Evolutionary conservation across 257 asterid genomes (phyloP).

Genomic region (Solanum pimpinellifolium): DNA sequence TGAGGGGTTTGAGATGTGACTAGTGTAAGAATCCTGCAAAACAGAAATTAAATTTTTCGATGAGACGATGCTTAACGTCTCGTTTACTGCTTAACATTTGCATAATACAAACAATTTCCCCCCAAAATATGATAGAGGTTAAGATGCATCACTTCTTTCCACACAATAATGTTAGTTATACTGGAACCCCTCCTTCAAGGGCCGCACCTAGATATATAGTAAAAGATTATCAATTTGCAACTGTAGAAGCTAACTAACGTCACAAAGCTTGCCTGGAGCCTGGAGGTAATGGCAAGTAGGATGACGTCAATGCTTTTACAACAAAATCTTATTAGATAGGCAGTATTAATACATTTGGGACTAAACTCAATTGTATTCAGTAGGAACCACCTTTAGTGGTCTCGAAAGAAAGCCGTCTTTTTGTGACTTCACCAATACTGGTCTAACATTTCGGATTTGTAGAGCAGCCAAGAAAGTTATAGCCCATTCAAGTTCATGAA

Average conservation of each 20-base stretch:
- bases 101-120: not conserved
- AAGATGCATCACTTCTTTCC: not conserved
- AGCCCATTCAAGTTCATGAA: not conserved
- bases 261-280: not conserved
- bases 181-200: not conserved
- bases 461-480: not conserved
- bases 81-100: not conserved
- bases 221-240: not conserved
- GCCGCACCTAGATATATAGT: not conserved
- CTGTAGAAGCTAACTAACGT: not conserved
- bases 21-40: conserved; percentile 38
- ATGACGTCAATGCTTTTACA: not conserved
- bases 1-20: conserved; percentile 26
- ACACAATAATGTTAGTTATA: not conserved
- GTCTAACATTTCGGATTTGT: not conserved
- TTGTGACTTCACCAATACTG: not conserved
- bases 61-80: not conserved
- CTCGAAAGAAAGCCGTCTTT: not conserved
- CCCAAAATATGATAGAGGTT: not conserved
- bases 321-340: not conserved
- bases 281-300: not conserved
- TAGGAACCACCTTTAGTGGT: not conserved
- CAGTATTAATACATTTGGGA: not conserved
- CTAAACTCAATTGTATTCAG: no score
- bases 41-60: not conserved